Evolutionary conservation across 177 flowering plant genomes (phyloP).

Genomic region (Vitis hybrid): DNA sequence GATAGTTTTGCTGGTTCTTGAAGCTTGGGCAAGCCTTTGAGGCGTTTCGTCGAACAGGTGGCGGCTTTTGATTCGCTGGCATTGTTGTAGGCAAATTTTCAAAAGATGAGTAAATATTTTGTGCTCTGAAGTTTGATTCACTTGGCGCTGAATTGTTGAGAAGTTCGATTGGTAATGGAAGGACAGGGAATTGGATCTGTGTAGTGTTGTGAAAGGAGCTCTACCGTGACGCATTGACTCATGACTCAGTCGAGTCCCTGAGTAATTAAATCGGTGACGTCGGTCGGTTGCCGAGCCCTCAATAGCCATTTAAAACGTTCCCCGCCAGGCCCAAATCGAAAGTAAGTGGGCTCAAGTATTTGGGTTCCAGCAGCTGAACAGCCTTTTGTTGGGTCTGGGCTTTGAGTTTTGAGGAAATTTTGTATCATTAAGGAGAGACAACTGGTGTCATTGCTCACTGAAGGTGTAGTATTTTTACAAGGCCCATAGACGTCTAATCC

Average conservation of each 20-base stretch:
- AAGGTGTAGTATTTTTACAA: too few species aligned
- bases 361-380: too few species aligned
- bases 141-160: constrained; percentile 1
- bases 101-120: constrained; percentile 29
- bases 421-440: too few species aligned
- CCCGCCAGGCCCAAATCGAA: too few species aligned
- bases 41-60: constrained; percentile 55
- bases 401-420: too few species aligned
- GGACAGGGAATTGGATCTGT: not conserved
- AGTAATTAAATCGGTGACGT: not conserved
- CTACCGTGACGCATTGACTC: constrained; percentile 4
- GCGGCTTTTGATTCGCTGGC: constrained; percentile 39
- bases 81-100: constrained; percentile 37
- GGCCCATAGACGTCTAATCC: too few species aligned
- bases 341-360: too few species aligned
- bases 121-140: constrained; percentile 7
- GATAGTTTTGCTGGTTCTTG: constrained; percentile 32
- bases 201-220: not conserved
- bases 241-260: not conserved
- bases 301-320: too few species aligned
- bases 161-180: constrained; percentile 2
- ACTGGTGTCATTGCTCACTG: too few species aligned
- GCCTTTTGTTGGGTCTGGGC: too few species aligned
- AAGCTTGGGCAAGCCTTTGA: constrained; percentile 29
- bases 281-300: too few species aligned